Conservation (phyloP, 805 yeast genomes). For the Saturnispora hagleri region DNA sequence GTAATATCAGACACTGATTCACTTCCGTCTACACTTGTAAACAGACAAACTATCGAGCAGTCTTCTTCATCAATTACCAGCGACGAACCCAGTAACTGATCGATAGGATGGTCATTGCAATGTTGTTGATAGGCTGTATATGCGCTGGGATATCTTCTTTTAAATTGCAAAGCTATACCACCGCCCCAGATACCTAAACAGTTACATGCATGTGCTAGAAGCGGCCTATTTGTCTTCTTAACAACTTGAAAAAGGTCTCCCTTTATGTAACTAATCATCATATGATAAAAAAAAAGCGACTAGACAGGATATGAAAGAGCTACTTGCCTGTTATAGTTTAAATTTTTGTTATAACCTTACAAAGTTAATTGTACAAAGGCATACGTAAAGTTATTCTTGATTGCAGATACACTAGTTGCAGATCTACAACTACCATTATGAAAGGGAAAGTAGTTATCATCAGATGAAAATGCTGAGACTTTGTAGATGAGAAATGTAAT, state of each 20-base stretch:
- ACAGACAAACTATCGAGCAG: constrained; percentile 54
- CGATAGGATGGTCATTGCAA: constrained; percentile 28
- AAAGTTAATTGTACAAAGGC: too few relatives aligned
- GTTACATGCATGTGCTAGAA: constrained; percentile 74
- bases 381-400: too few relatives aligned
- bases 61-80: constrained; percentile 33
- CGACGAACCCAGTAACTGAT: constrained; percentile 45
- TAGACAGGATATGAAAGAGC: background rate
- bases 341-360: too few relatives aligned
- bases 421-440: too few relatives aligned
- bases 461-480: too few relatives aligned
- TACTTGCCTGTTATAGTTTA: too few relatives aligned
- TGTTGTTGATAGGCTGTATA: constrained; percentile 38
- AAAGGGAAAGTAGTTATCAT: too few relatives aligned
- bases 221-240: constrained; percentile 18
- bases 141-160: constrained; percentile 45
- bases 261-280: constrained; percentile 32
- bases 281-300: constrained; percentile 7
- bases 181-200: constrained; percentile 79
- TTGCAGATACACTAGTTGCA: too few relatives aligned
- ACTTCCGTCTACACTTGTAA: constrained; percentile 52
- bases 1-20: constrained; percentile 35
- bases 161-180: constrained; percentile 62
- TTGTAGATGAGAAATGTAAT: too few relatives aligned
- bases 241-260: constrained; percentile 47